A percentile compares a stretch with the other conserved stretches of the same genome.
Evolutionary conservation across 2,329 filamentous ascomycete genomes (phyloP).

Genomic region (Aurifilum marmelostoma): DNA sequence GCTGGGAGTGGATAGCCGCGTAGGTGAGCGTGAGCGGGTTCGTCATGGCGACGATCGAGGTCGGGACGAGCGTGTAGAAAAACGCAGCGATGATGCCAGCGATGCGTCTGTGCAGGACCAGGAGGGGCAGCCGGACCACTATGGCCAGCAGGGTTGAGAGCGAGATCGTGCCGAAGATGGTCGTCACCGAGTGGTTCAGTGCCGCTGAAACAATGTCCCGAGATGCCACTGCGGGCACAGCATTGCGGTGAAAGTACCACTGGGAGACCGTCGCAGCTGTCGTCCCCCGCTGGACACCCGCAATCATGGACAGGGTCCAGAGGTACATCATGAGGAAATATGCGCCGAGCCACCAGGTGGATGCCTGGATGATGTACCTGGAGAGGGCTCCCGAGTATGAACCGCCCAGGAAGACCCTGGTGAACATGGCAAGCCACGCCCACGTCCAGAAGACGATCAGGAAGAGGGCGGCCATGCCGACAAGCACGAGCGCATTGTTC

Average conservation of each 20-base stretch:
- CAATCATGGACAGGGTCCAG: constrained; percentile 88
- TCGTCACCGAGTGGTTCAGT: constrained; percentile 77
- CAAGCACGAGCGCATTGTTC: constrained; percentile 78
- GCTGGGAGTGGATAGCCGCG: constrained; percentile 88
- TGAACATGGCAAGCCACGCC: constrained; percentile 97
- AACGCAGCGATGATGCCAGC: constrained; percentile 66
- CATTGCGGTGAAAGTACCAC: constrained; percentile 97
- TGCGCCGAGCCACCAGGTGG: constrained; percentile 92
- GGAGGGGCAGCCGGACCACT: constrained; percentile 79
- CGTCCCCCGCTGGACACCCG: constrained; percentile 85
- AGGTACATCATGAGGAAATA: constrained; percentile 94
- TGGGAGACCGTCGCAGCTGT: constrained; percentile 95
- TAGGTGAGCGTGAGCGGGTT: constrained; percentile 93
- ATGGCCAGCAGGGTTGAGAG: constrained; percentile 82
- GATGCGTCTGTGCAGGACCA: constrained; percentile 76
- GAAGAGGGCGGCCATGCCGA: constrained; percentile 79
- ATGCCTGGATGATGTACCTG: constrained; percentile 78
- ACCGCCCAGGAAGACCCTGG: constrained; percentile 90
- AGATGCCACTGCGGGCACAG: constrained; percentile 75
- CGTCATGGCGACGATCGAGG: constrained; percentile 81
- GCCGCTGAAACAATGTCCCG: constrained; percentile 82
- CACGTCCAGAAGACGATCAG: constrained; percentile 88
- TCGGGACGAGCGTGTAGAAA: constrained; percentile 74
- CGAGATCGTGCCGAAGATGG: constrained; percentile 90
- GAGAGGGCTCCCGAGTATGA: constrained; percentile 68